phyloP scores from a whole-genome alignment of 2,329 filamentous ascomycete species.

The Xylariaceae sp. region DNA sequence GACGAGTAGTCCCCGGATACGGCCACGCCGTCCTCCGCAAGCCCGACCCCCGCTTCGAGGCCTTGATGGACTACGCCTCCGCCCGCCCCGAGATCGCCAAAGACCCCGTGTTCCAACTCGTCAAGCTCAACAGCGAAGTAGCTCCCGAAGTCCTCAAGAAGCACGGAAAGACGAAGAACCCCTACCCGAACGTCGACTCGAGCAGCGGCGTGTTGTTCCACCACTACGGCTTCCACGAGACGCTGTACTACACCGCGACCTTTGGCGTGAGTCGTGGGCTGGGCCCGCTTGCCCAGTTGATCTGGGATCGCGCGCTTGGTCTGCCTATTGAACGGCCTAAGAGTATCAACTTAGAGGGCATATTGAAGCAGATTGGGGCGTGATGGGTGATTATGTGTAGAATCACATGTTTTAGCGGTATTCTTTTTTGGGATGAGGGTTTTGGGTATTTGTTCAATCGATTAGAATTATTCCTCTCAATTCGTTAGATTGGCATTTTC shows the following conservation, averaged over 20 bases:
- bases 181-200: slow-evolving; percentile 94
- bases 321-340: slow-evolving; percentile 96
- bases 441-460: slow-evolving; percentile 15
- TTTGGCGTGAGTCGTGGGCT: slow-evolving; percentile 68
- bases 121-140: slow-evolving; percentile 88
- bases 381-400: slow-evolving; percentile 15
- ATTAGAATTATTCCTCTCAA: slow-evolving; percentile 20
- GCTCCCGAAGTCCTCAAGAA: slow-evolving; percentile 86
- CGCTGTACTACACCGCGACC: slow-evolving; percentile 82
- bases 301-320: slow-evolving; percentile 93
- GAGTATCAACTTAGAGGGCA: slow-evolving; percentile 87
- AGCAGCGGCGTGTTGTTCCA: slow-evolving; percentile 93
- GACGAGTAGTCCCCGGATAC: slow-evolving; percentile 90
- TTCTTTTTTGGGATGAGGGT: neutral
- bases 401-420: slow-evolving; percentile 14
- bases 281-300: slow-evolving; percentile 86
- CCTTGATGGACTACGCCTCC: slow-evolving; percentile 91
- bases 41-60: slow-evolving; percentile 93
- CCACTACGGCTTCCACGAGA: slow-evolving; percentile 97
- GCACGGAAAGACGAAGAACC: slow-evolving; percentile 98
- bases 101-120: slow-evolving; percentile 89
- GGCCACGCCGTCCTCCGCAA: slow-evolving; percentile 95
- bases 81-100: slow-evolving; percentile 77
- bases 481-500: neutral
- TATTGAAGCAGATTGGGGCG: slow-evolving; percentile 63